Conservation (phyloP, 257 asterid genomes). For the Craterostigma plantagineum region DNA sequence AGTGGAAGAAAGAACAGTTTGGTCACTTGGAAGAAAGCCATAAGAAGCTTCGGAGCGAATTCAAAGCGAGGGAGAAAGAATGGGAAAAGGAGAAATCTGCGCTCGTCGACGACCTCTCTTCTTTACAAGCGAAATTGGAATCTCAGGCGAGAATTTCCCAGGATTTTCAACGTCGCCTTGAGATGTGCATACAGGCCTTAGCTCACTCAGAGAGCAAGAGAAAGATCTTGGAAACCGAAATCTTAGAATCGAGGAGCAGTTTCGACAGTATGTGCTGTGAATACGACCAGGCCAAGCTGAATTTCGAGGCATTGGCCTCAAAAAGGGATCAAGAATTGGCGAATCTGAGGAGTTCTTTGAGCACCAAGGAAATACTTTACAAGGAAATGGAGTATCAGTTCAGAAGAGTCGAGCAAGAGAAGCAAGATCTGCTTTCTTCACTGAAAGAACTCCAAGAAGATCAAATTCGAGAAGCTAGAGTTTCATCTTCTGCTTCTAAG, state of each 20-base stretch:
- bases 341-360: constrained; percentile 38
- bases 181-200: constrained; percentile 66
- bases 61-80: constrained; percentile 42
- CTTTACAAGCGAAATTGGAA: constrained; percentile 36
- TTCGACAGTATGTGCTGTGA: constrained; percentile 45
- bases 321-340: constrained; percentile 69
- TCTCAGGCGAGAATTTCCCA: constrained; percentile 57
- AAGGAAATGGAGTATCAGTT: constrained; percentile 81
- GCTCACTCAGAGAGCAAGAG: constrained; percentile 74
- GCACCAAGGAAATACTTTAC: constrained; percentile 41
- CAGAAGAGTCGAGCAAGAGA: constrained; percentile 58
- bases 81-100: constrained; percentile 60
- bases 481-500: constrained; percentile 42
- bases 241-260: constrained; percentile 31
- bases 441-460: constrained; percentile 65
- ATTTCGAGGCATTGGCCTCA: constrained; percentile 27
- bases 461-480: constrained; percentile 47
- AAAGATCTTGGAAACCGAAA: constrained; percentile 40
- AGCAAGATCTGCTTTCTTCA: constrained; percentile 34
- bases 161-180: constrained; percentile 41
- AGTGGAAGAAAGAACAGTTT: constrained; percentile 88
- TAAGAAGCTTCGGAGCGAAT: constrained; percentile 32
- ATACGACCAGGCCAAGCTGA: constrained; percentile 47
- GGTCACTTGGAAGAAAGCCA: constrained; percentile 71
- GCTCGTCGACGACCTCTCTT: constrained; percentile 45